These are phyloP conservation scores for Perkinsus chesapeaki DNA, from an alignment of 169 alveolate genomes.

Conservation along the genomic window DNA sequence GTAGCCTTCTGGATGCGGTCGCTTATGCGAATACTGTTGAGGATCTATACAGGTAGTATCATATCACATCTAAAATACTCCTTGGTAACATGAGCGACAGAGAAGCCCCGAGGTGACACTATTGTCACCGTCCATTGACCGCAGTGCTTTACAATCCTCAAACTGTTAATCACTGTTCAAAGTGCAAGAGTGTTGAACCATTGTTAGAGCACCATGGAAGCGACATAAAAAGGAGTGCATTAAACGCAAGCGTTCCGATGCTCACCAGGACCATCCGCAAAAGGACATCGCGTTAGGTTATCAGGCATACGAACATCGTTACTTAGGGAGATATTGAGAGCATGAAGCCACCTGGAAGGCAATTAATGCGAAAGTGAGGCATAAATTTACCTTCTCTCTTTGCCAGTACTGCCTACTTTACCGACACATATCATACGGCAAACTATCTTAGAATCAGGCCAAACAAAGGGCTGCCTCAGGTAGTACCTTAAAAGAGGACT, in stretches of 20 bases:
- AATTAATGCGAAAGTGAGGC: neutral
- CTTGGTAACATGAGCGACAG: too few relatives aligned
- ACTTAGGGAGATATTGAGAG: neutral
- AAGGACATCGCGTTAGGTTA: neutral
- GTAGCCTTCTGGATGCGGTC: neutral
- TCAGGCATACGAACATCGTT: neutral
- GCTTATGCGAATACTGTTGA: neutral
- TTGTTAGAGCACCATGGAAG: too few relatives aligned
- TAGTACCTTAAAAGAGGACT: neutral
- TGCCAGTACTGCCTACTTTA: neutral
- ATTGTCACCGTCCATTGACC: too few relatives aligned
- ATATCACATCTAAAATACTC: too few relatives aligned
- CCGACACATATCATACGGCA: neutral
- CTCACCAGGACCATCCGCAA: neutral
- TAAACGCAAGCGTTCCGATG: neutral
- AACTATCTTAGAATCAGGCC: neutral
- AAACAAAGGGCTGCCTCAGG: neutral
- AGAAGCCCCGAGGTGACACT: too few relatives aligned
- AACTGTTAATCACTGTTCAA: too few relatives aligned
- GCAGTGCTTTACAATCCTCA: too few relatives aligned
- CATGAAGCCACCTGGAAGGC: neutral
- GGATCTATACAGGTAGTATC: too few relatives aligned
- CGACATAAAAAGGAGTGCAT: too few relatives aligned
- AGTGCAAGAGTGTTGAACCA: too few relatives aligned
- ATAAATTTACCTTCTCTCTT: neutral